Evolutionary conservation across 2,329 filamentous ascomycete species (phyloP).

Genomic region (Paracorniculantispora psalliotae): DNA sequence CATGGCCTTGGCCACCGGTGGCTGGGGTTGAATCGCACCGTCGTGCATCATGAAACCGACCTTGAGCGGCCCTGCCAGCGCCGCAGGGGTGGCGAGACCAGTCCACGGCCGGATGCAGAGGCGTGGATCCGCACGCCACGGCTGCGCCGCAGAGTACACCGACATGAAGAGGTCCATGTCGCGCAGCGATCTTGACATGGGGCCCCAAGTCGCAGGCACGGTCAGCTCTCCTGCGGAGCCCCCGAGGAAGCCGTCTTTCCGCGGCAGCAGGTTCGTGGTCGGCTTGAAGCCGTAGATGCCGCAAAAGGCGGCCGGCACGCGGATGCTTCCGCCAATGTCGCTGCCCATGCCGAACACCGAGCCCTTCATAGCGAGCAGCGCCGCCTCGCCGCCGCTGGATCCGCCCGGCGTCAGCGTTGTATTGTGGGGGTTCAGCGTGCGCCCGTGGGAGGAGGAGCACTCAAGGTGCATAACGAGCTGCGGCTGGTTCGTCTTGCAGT

Average conservation of each 20-base stretch:
- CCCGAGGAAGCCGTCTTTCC: neutral
- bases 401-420: slow-evolving; percentile 56
- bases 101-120: slow-evolving; percentile 30
- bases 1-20: slow-evolving; percentile 31
- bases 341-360: slow-evolving; percentile 34
- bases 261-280: neutral
- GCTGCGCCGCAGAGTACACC: slow-evolving; percentile 20
- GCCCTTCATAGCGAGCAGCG: slow-evolving; percentile 33
- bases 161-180: slow-evolving; percentile 32
- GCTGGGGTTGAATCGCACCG: slow-evolving; percentile 32
- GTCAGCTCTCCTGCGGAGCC: slow-evolving; percentile 27
- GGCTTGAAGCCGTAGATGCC: slow-evolving; percentile 13
- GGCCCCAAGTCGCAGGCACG: slow-evolving; percentile 29
- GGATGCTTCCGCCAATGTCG: slow-evolving; percentile 34
- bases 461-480: slow-evolving; percentile 51
- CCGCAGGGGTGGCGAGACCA: slow-evolving; percentile 18
- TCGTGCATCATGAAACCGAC: slow-evolving; percentile 40
- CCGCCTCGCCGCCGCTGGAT: slow-evolving; percentile 51
- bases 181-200: slow-evolving; percentile 27
- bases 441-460: slow-evolving; percentile 53
- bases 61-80: slow-evolving; percentile 23
- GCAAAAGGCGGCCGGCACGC: slow-evolving; percentile 5
- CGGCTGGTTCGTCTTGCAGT: slow-evolving; percentile 65
- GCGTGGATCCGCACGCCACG: slow-evolving; percentile 26
- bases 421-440: slow-evolving; percentile 57